Evolutionary conservation across 2,329 filamentous ascomycete species (phyloP).

Genomic region (Pseudopithomyces chartarum): DNA sequence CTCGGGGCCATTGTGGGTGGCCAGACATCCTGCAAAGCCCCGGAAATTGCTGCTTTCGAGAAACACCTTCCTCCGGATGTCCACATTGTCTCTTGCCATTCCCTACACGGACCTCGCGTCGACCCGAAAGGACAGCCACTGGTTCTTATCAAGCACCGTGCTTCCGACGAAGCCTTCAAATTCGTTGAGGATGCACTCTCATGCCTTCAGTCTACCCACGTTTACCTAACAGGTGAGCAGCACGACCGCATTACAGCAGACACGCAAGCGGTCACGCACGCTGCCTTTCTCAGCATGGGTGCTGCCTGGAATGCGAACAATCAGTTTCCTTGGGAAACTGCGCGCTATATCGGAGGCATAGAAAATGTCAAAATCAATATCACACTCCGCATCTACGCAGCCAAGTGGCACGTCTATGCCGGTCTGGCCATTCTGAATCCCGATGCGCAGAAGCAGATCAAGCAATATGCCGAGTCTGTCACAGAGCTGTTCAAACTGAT

Average conservation of each 20-base stretch:
- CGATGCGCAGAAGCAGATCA: slow-evolving; percentile 87
- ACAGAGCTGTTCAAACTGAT: slow-evolving; percentile 97
- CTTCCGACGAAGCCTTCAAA: slow-evolving; percentile 73
- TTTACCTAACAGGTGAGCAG: slow-evolving; percentile 82
- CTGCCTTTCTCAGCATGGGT: slow-evolving; percentile 94
- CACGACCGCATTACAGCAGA: slow-evolving; percentile 98
- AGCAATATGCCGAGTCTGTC: slow-evolving; percentile 89
- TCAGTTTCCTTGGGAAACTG: slow-evolving; percentile 96
- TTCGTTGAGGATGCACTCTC: slow-evolving; percentile 82
- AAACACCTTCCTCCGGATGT: slow-evolving; percentile 84
- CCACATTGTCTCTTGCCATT: slow-evolving; percentile 94
- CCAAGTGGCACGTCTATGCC: slow-evolving; percentile 99
- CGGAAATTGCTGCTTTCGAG: slow-evolving; percentile 93
- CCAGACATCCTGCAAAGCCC: slow-evolving; percentile 97
- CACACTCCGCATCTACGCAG: slow-evolving; percentile 93
- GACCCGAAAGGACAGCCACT: slow-evolving; percentile 88
- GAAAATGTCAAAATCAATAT: slow-evolving; percentile 99
- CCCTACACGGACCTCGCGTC: slow-evolving; percentile 89
- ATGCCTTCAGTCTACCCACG: slow-evolving; percentile 83
- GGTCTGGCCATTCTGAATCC: slow-evolving; percentile 97
- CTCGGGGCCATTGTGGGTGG: slow-evolving; percentile 93
- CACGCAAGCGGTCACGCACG: slow-evolving; percentile 97
- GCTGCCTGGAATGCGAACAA: slow-evolving; percentile 95
- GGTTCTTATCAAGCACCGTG: slow-evolving; percentile 92
- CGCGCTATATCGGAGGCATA: slow-evolving; percentile 94